Evolutionary conservation across 1,284 basidiomycete genomes (phyloP), one percentile per base, ranked within the genome.

Genomic region (Ustilago vetiveriae): DNA sequence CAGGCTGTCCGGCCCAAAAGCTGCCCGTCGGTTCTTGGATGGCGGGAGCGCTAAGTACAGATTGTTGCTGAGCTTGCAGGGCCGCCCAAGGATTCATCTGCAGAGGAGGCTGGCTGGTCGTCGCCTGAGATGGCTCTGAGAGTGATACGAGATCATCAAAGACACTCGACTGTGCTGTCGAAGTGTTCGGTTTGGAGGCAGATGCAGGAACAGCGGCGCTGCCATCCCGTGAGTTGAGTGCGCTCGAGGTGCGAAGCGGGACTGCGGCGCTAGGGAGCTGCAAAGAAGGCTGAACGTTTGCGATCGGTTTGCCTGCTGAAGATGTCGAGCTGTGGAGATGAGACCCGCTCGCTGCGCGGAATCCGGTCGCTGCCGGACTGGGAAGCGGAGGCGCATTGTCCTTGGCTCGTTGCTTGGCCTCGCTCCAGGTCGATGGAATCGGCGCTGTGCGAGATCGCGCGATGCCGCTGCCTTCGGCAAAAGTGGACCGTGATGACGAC

Each of bases 91-190:
- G 66, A 38, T 75, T 69, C 69, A 71, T 70, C 41, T 73, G 73
- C 30, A 65, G 42, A 22, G 71, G 54, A 8, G 69, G 66, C 33
- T 73, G 70, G 6, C 33, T 33, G 3, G 64, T 6, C 3, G 59
- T 23, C 6, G 54, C 4, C 33, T 54, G 54, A 24, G 59, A 24
- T 6, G 62, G 53, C 16, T 45, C 50, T 4, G 47, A 48, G 17
- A 71, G 50, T 23, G 63, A 72, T 39, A 75, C 52, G 14, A 75
- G 52, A 16, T 75, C 73, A 36, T 75, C 70, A 41, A 75, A 71
- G 2, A 75, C 62, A 32, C 64, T 69, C 23, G 68, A 71, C 30
- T 45, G 46, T n/a, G 66, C 50, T 35, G 48, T 58, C 3, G 60
- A 29, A n/a, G 23, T 37, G 1, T 52, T 10, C n/a, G 55, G 37